Base-by-base conservation (phyloP, 2,329 filamentous ascomycete species). In the Kalmusia sp. region DNA sequence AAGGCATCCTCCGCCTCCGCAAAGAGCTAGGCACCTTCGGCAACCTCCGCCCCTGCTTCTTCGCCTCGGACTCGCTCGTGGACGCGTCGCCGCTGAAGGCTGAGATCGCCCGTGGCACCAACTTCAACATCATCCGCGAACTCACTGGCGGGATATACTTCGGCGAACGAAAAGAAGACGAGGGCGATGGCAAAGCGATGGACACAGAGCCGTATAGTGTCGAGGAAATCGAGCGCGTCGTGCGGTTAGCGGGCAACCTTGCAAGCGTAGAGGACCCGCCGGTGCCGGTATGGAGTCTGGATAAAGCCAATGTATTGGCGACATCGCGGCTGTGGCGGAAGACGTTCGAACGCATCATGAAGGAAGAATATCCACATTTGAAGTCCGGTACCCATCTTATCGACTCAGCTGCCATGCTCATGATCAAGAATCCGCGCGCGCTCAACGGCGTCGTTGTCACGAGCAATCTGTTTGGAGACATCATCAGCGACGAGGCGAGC, bases 251-350 rank as follows among this genome's bases (percentile, higher is more conserved):
- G 2, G 93, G 87, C 5, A 86, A 89, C 77, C 82, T 98, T 22
- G 93, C 93, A 3, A 82, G 93, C 48, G 87, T 88, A 44, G 85
- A 88, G 63, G 82, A 89, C 73, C 90, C 91, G 1, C 90, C 90
- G 1, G 82, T 88, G 31, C 89, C 88, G 50, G 91, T 97, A 40
- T 91, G 87, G 88, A 91, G 86, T 71, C 79, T 97, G 69, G 95
- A 98, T 78, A 98, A 98, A 86, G 95, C 93, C 51, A 98, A 98
- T 71, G 93, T 98, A 45, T 84, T 98, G 60, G 93, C 93, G 1
- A 96, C 93, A 12, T 91, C 87, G 71, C 82, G 93, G 35, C 80
- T 98, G 67, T 98, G 93, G 93, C 84, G 93, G 57, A 93, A 90
- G 80, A 89, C 90, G 2, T 89, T 96, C 38, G 87, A 85, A 34